Evolutionary conservation across 306 rosid genomes (phyloP).

Genomic region (Quercus mongolica): DNA sequence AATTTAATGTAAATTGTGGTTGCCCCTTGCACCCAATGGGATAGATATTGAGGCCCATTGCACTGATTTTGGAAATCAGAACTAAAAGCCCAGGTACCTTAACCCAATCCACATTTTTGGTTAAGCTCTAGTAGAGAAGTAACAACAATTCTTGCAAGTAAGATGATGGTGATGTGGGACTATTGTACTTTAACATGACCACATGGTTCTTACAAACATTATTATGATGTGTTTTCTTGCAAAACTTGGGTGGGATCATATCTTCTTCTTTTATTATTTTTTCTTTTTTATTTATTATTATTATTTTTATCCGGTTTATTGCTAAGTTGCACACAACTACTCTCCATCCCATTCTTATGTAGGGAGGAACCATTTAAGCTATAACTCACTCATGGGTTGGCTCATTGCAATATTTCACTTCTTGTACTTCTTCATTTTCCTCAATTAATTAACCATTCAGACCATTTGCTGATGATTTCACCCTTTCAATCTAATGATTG

Average conservation of each 20-base stretch:
- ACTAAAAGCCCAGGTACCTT: neutral
- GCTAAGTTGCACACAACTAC: neutral
- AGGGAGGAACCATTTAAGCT: neutral
- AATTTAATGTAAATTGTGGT: neutral
- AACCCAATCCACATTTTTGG: neutral
- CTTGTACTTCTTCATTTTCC: neutral
- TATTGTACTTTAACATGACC: neutral
- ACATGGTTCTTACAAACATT: neutral
- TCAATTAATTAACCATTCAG: neutral
- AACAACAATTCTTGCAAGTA: neutral
- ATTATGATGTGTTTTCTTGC: neutral
- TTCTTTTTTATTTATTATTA: no score
- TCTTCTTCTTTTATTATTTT: neutral
- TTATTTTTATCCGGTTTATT: neutral
- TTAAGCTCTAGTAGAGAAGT: neutral
- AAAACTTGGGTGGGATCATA: neutral
- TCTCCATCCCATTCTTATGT: neutral
- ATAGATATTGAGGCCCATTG: neutral
- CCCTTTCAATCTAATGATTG: no score
- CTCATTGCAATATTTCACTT: neutral
- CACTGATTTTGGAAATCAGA: neutral
- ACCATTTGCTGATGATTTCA: no score
- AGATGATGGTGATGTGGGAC: neutral
- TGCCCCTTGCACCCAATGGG: neutral
- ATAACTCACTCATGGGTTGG: neutral